Evolutionary conservation across 2,329 filamentous ascomycete species (phyloP).

Genomic region (Penicillium paneum): DNA sequence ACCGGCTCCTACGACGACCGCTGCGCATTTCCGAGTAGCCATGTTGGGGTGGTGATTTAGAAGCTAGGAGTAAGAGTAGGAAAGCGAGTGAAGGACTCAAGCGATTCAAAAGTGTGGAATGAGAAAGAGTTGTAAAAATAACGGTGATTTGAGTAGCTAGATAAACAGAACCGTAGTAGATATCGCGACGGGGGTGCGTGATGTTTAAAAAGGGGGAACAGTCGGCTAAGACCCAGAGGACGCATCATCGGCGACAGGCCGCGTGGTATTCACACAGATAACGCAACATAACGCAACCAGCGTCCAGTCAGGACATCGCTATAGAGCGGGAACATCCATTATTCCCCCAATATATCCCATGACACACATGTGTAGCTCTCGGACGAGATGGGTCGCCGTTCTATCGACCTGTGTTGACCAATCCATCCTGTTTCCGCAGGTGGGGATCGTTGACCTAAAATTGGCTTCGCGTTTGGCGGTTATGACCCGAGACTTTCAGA

Average conservation of each 20-base stretch:
- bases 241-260: constrained; percentile 12
- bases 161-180: constrained; percentile 12
- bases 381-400: constrained; percentile 4
- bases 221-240: constrained; percentile 13
- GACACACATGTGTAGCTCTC: constrained; percentile 8
- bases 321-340: constrained; percentile 2
- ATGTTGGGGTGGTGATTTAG: constrained; percentile 12
- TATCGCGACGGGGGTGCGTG: neutral
- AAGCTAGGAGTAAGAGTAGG: neutral
- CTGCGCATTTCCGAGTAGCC: constrained; percentile 45
- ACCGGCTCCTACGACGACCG: constrained; percentile 59
- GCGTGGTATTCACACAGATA: constrained; percentile 23
- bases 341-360: neutral
- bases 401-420: neutral
- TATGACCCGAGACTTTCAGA: neutral
- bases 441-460: neutral
- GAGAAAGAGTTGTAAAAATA: neutral
- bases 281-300: constrained; percentile 28
- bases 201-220: constrained; percentile 9
- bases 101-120: neutral
- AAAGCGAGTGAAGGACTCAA: neutral
- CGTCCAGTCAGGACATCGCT: constrained; percentile 20
- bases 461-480: neutral
- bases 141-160: constrained; percentile 19
- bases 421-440: neutral